Evolutionary conservation across 345 rosid species (phyloP).

Genomic region (Brassica incana): DNA sequence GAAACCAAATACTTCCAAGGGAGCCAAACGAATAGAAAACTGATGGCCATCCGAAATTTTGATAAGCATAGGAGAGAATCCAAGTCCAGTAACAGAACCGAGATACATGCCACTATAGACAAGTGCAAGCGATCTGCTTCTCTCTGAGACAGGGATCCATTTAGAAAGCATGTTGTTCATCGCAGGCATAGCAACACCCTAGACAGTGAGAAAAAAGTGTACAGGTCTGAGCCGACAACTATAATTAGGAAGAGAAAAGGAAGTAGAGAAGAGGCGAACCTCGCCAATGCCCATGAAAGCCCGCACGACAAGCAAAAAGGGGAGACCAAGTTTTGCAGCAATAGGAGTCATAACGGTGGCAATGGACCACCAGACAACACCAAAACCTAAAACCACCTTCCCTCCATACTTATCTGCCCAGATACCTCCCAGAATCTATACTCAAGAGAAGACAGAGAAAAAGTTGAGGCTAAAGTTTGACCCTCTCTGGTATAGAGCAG

Average conservation of each 20-base stretch:
- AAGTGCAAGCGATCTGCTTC: constrained; percentile 94
- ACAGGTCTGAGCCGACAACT: constrained; percentile 1
- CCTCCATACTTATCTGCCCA: constrained; percentile 99
- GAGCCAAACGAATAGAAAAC: constrained; percentile 95
- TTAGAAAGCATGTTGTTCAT: constrained; percentile 95
- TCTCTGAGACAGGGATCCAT: constrained; percentile 98
- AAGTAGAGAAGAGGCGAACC: constrained; percentile 48
- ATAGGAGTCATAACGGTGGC: constrained; percentile 95
- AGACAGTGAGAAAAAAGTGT: constrained; percentile 31
- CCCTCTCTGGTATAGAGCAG: background rate
- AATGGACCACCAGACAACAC: constrained; percentile 94
- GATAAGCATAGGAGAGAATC: constrained; percentile 78
- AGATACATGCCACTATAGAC: constrained; percentile 99
- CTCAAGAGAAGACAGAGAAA: constrained; percentile 21
- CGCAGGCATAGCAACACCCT: constrained; percentile 99
- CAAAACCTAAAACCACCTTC: constrained; percentile 86
- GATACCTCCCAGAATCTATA: constrained; percentile 89
- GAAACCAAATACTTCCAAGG: constrained; percentile 91
- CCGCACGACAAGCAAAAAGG: constrained; percentile 80
- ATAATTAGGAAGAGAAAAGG: background rate
- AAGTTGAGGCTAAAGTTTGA: background rate
- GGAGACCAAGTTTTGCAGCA: constrained; percentile 90
- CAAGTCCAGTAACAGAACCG: constrained; percentile 95
- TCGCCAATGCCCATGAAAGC: constrained; percentile 98
- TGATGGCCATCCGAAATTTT: constrained; percentile 92